A percentile compares a stretch with the other conserved stretches of the same genome.
phyloP scores from a whole-genome alignment of 169 alveolate species.

The Plasmodium vivax region DNA sequence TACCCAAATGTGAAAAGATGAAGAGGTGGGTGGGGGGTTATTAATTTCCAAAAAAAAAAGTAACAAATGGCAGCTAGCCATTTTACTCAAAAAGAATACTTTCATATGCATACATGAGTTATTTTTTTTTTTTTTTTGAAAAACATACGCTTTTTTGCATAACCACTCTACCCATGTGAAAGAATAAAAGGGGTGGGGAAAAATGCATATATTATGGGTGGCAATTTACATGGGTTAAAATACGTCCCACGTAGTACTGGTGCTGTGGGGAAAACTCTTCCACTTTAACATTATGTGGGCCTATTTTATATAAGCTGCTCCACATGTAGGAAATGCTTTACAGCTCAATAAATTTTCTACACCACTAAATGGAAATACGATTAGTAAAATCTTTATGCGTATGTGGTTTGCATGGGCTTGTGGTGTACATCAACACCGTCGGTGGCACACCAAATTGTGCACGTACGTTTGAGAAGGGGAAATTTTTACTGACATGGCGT shows the following conservation, averaged over 20 bases:
- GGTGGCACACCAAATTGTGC: background rate
- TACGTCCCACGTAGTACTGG: background rate
- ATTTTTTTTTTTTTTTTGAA: background rate
- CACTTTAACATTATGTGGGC: background rate
- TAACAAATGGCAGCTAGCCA: background rate
- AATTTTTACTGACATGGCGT: background rate
- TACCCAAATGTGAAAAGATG: background rate
- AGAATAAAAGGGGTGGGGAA: background rate
- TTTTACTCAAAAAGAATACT: background rate
- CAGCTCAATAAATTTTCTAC: background rate
- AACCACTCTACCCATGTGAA: background rate
- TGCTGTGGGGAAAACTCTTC: background rate
- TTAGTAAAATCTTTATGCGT: background rate
- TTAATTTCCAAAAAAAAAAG: background rate
- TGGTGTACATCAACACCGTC: background rate
- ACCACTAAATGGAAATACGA: background rate
- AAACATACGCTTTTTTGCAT: background rate
- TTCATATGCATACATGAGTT: background rate
- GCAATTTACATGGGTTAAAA: background rate
- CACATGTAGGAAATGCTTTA: background rate
- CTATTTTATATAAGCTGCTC: background rate
- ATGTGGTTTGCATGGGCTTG: background rate
- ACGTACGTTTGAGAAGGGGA: background rate
- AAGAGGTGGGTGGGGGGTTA: background rate
- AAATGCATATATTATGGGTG: background rate